Evolutionary conservation across 306 rosid species (phyloP), one percentile per base, ranked within the genome.

Genomic region (Acacia confusa): DNA sequence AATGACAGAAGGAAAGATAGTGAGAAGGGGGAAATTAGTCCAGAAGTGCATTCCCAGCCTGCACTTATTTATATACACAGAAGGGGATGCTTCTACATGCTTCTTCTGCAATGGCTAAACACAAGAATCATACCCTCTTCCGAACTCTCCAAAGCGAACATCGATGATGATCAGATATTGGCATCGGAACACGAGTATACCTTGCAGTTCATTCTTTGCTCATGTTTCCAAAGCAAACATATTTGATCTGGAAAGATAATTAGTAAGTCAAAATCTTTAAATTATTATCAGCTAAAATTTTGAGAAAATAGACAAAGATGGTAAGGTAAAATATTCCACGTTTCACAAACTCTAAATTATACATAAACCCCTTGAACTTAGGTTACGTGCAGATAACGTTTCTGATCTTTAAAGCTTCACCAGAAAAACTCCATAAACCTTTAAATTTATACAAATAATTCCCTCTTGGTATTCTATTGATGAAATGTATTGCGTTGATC

Each of bases 211-310:
- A 93, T 19, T 79, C 84, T 72, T 86, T 79, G 85, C 76, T 86
- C 95, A 95, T 89, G 85, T 91, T 92, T 83, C 99, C 98, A 89
- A 95, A 28, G 91, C 99, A 95, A 9, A 95, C 87, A 61, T 95
- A 95, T 75, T 95, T 93, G 38, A 93, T 77, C 98, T 95, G 94
- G 78, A 85, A 82, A 40, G 30, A 69, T 57, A 67, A 36, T 0
- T 57, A 61, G 28, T 0, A 55, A n/a, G 70, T 8, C 74, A 44
- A 58, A 61, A 70, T n/a, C 38, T 41, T 70, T 47, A 74, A 43
- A 38, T 60, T 24, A 47, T 70, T 28, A 68, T 36, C 40, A 36
- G 57, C 28, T 25, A 24, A 57, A 24, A 10, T 53, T n/a, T 9
- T 40, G 43, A 38, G 52, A 14, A 68, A 68, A 68, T 67, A 36